A percentile compares a stretch with the other conserved stretches of the same genome.
Evolutionary conservation across 1,284 basidiomycete species (phyloP).

Genomic region (Paramarasmius palmivorus): DNA sequence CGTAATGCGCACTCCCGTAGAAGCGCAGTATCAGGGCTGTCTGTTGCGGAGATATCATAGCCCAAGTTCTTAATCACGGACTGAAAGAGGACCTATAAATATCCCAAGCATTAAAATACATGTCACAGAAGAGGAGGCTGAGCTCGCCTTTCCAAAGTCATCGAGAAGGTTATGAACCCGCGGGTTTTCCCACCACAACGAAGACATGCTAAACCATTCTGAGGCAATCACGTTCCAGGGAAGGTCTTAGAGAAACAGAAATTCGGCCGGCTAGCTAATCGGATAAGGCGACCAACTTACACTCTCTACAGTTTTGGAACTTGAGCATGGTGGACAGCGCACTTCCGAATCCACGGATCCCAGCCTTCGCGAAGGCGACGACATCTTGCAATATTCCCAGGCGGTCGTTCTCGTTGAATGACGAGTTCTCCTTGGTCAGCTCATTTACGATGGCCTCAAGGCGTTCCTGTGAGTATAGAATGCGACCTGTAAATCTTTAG

Average conservation of each 20-base stretch:
- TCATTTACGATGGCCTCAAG: conserved; percentile 80
- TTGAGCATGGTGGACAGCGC: conserved; percentile 73
- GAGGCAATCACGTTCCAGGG: conserved; percentile 70
- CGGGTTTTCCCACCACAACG: conserved; percentile 86
- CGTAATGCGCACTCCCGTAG: conserved; percentile 81
- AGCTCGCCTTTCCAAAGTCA: conserved; percentile 60
- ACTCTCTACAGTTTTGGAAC: conserved; percentile 74
- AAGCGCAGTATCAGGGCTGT: conserved; percentile 73
- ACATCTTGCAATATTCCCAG: conserved; percentile 86
- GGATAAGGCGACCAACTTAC: conserved; percentile 39
- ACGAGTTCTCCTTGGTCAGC: conserved; percentile 63
- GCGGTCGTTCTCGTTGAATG: conserved; percentile 83
- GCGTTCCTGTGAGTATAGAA: conserved; percentile 84
- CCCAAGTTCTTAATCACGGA: conserved; percentile 83
- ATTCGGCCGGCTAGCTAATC: conserved; percentile 38
- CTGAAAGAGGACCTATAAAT: conserved; percentile 71
- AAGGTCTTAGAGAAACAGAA: conserved; percentile 46
- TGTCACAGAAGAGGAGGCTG: background rate
- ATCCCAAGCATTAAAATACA: background rate
- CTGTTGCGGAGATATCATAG: conserved; percentile 72
- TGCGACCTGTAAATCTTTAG: conserved; percentile 60
- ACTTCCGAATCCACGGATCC: conserved; percentile 75
- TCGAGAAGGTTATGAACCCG: conserved; percentile 62
- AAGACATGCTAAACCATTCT: conserved; percentile 58
- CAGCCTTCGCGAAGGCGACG: conserved; percentile 80